Base-by-base conservation (phyloP, 139 green algal species). In the Chlamydomonas urium region DNA sequence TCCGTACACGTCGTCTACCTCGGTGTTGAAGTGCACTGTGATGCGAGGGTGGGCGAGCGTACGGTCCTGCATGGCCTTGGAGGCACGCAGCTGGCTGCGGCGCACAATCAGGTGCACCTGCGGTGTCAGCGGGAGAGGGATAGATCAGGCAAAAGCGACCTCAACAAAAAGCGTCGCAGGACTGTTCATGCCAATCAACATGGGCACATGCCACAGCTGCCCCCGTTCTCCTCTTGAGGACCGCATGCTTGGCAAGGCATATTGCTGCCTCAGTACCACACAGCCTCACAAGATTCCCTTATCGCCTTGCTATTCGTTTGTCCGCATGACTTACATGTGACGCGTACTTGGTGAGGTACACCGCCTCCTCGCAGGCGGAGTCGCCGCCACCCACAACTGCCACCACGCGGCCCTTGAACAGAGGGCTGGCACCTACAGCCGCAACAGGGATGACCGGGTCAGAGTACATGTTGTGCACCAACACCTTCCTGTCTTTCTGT, bases 281-380 rank as follows among this genome's bases (percentile, higher is more conserved):
- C n/a, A n/a, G n/a, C n/a, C n/a, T n/a, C n/a, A n/a, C n/a, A n/a
- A n/a, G n/a, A n/a, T n/a, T n/a, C n/a, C n/a, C n/a, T n/a, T n/a
- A n/a, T n/a, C n/a, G n/a, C n/a, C n/a, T n/a, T n/a, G n/a, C n/a
- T n/a, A n/a, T n/a, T n/a, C n/a, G n/a, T n/a, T n/a, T n/a, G n/a
- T n/a, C n/a, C n/a, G n/a, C n/a, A n/a, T n/a, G n/a, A 14, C 42
- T 50, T 14, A 50, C 42, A 58, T 96, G 83, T 36, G 66, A 90
- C 37, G 76, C 88, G 69, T 98, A 99, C 81, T 99, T 99, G 36
- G 94, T 99, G 1, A 99, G 84, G 84, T 98, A 99, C 19, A 98
- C 63, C 0, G 95, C 91, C 79, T 99, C 95, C 79, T 99, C 95
- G 2, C 82, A 84, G 4, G 95, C 95, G 10, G 91, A 97, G 83